Percentiles rank a stretch among this genome's conserved stretches.
Conservation (phyloP, 352 stramenopile species). For the Globisporangium sylvaticum region DNA sequence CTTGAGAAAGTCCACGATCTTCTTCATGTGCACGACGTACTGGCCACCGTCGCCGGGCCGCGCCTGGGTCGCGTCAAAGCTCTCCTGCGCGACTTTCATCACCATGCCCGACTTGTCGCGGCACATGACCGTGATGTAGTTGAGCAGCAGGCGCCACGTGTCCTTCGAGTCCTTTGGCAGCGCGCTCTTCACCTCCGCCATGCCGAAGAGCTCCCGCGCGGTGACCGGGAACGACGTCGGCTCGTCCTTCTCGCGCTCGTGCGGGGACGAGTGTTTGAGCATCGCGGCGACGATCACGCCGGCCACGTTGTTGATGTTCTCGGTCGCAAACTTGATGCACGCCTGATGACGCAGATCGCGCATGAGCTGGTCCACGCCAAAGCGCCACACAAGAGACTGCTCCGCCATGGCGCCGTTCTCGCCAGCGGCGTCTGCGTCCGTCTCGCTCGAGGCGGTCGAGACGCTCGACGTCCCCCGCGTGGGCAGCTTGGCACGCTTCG, state of each 20-base stretch:
- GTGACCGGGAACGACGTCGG: slow-evolving; percentile 73
- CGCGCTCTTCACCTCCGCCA: slow-evolving; percentile 64
- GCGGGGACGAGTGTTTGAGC: slow-evolving; percentile 74
- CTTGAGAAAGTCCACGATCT: slow-evolving; percentile 77
- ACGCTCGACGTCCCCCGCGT: slow-evolving; percentile 32
- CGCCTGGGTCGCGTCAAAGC: slow-evolving; percentile 56
- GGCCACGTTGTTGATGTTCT: slow-evolving; percentile 84
- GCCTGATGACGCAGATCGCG: slow-evolving; percentile 76
- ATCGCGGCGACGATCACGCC: slow-evolving; percentile 77
- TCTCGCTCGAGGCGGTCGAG: slow-evolving; percentile 20
- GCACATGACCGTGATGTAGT: slow-evolving; percentile 89
- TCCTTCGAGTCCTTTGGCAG: slow-evolving; percentile 75
- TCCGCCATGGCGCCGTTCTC: slow-evolving; percentile 40
- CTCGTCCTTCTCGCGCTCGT: slow-evolving; percentile 80
- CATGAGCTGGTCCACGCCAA: slow-evolving; percentile 71
- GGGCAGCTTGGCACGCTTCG: slow-evolving; percentile 79
- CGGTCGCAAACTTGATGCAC: slow-evolving; percentile 75
- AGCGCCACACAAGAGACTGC: slow-evolving; percentile 77
- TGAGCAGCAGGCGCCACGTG: slow-evolving; percentile 79
- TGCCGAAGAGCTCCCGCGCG: slow-evolving; percentile 69
- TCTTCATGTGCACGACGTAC: slow-evolving; percentile 88
- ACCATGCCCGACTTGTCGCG: slow-evolving; percentile 88
- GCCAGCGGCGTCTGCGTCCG: slow-evolving; percentile 22
- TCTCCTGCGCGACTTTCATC: slow-evolving; percentile 71
- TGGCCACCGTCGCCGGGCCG: slow-evolving; percentile 75